A percentile compares a stretch with the other conserved stretches of the same genome.
Evolutionary conservation across 78 protist species (phyloP).

Genomic region (Dictyostelium citrinum): DNA sequence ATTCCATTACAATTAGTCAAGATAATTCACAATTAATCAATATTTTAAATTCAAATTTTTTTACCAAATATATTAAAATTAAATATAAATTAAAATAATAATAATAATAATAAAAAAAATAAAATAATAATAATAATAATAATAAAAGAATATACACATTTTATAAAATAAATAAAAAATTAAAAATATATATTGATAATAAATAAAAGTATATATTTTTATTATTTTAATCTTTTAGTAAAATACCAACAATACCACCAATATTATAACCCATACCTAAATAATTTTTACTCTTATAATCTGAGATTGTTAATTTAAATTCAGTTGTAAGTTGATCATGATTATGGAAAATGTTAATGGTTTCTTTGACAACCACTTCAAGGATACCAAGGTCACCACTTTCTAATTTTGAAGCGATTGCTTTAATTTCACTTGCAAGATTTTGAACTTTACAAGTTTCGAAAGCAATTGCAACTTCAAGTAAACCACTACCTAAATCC

Average conservation of each 20-base stretch:
- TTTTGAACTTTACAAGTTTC: slow-evolving; percentile 12
- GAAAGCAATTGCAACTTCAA: slow-evolving; percentile 8
- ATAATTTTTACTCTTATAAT: background rate
- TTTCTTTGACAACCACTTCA: slow-evolving; percentile 14
- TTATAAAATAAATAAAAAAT: too few species aligned
- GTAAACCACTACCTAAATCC: slow-evolving; percentile 14
- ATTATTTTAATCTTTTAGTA: background rate
- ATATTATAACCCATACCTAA: slow-evolving; percentile 6
- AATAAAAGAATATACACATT: too few species aligned
- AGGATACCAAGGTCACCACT: slow-evolving; percentile 36
- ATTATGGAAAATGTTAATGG: slow-evolving; percentile 55
- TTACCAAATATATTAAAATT: too few species aligned
- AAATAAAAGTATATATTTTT: too few species aligned
- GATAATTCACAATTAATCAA: too few species aligned
- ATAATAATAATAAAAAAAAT: too few species aligned
- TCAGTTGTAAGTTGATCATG: slow-evolving; percentile 13
- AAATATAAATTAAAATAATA: too few species aligned
- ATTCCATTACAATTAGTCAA: too few species aligned
- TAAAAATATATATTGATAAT: too few species aligned
- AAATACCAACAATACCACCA: slow-evolving; percentile 16
- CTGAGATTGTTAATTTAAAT: slow-evolving; percentile 24
- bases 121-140: too few species aligned
- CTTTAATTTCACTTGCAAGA: slow-evolving; percentile 18
- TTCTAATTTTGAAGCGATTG: slow-evolving; percentile 5
- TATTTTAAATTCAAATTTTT: too few species aligned